Conservation (phyloP, 768 basidiomycete species). For the Asterophora lycoperdoides region DNA sequence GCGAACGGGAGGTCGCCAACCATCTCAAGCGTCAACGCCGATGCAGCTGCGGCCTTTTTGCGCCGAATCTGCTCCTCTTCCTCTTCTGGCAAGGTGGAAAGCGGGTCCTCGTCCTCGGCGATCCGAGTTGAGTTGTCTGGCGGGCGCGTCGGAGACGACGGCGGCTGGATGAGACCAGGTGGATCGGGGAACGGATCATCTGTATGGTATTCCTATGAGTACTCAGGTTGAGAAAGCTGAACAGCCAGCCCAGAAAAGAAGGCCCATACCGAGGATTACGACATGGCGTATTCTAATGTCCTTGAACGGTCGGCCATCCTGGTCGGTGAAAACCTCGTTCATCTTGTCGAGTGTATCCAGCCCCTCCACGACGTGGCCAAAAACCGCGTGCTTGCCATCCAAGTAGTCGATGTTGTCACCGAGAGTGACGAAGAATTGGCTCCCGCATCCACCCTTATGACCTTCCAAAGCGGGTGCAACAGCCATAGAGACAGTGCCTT, state of each 20-base stretch:
- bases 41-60: slow-evolving; percentile 86
- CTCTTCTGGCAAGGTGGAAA: slow-evolving; percentile 78
- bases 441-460: slow-evolving; percentile 71
- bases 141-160: slow-evolving; percentile 72
- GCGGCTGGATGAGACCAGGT: slow-evolving; percentile 63
- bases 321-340: slow-evolving; percentile 88
- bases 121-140: slow-evolving; percentile 87
- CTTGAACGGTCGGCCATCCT: slow-evolving; percentile 86
- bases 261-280: slow-evolving; percentile 75
- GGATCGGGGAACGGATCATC: slow-evolving; percentile 98
- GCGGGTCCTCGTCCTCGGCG: slow-evolving; percentile 90
- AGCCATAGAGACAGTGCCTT: slow-evolving; percentile 97
- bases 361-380: slow-evolving; percentile 95
- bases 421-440: slow-evolving; percentile 96
- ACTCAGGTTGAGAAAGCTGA: neutral
- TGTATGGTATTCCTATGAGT: slow-evolving; percentile 25
- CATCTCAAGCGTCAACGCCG: slow-evolving; percentile 97
- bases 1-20: slow-evolving; percentile 98
- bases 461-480: slow-evolving; percentile 77
- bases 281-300: slow-evolving; percentile 94
- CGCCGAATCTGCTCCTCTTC: slow-evolving; percentile 78
- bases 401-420: slow-evolving; percentile 90
- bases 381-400: slow-evolving; percentile 89
- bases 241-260: neutral
- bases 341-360: slow-evolving; percentile 87